These are phyloP conservation scores for Allium sativum DNA, from an alignment of 106 monocot species.

Conservation along the genomic window DNA sequence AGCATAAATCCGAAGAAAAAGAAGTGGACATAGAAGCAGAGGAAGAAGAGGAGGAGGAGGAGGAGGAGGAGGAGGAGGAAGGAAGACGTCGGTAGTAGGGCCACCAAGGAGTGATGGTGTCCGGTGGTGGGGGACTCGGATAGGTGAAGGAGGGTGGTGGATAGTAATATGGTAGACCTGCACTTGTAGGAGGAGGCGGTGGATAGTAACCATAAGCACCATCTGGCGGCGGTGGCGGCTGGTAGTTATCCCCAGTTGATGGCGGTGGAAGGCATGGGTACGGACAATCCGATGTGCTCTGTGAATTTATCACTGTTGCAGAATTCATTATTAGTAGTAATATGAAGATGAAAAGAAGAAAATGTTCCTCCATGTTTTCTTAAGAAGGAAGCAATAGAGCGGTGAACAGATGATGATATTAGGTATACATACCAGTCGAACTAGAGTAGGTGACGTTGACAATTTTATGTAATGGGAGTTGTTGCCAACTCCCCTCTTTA, in stretches of 20 bases:
- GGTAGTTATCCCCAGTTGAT: neutral
- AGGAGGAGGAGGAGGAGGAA: too few relatives aligned
- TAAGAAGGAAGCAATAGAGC: too few relatives aligned
- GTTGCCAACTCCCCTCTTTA: too few relatives aligned
- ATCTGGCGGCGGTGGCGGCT: neutral
- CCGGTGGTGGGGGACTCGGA: neutral
- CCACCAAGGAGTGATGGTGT: conserved; percentile 1
- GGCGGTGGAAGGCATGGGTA: conserved; percentile 7
- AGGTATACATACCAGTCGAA: too few relatives aligned
- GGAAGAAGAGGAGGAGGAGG: too few relatives aligned
- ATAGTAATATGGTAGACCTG: neutral
- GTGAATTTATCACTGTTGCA: neutral
- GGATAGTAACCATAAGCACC: neutral
- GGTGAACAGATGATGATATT: too few relatives aligned
- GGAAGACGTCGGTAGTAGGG: conserved; percentile 1
- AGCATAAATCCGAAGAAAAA: too few relatives aligned
- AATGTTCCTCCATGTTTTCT: neutral
- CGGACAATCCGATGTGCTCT: conserved; percentile 4
- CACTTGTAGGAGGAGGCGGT: neutral
- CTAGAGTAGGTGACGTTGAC: too few relatives aligned
- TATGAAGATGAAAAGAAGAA: neutral
- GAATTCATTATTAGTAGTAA: neutral
- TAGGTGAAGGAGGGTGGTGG: neutral
- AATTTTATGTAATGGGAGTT: too few relatives aligned
- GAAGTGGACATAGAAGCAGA: too few relatives aligned